Base-by-base conservation (phyloP, 768 basidiomycete genomes). In the Asterophora lycoperdoides region DNA sequence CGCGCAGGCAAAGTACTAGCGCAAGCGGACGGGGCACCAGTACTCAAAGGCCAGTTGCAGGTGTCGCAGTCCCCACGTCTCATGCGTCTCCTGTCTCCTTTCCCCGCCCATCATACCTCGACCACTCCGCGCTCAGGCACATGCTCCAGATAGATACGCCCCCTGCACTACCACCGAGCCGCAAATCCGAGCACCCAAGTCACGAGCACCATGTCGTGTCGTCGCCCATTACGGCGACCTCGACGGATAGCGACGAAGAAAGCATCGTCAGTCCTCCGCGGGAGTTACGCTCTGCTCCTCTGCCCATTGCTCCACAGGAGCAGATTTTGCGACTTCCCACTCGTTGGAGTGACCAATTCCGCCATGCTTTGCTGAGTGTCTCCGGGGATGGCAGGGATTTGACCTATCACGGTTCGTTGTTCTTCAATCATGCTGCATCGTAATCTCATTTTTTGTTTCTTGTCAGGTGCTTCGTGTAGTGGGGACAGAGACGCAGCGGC, bases 401-500 rank as follows among this genome's bases (percentile, higher is more conserved):
- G 44, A 76, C 76, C 17, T 88, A 83, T 62, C 74, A 83, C 51
- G 86, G 89, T 86, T 43, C 30, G 67, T 61, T 38, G 20, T 17
- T 8, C 19, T 20, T 14, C 6, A 14, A 10, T 4, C 19, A 41
- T 32, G 28, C 29, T 35, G 33, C 20, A 6, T 39, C 32, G 37
- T 35, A 44, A 15, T 33, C 19, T 45, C 44, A 15, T 17, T 18
- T 28, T 39, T 39, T n/a, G n/a, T n/a, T 51, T 9, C 33, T 52
- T 23, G 43, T 46, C 52, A 35, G 81, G 83, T 46, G 66, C 74
- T 10, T 73, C 76, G 8, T 73, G 72, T 49, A 76, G 67, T 44
- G 81, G 80, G 10, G 90, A 93, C 48, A 81, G 81, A 50, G 93
- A 95, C 47, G 91, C 92, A 0, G 89, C 90, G 9, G 77, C 93